Evolutionary conservation across 495 filamentous ascomycete genomes (phyloP), one percentile per base, ranked within the genome.

Genomic region (Trichocladium antarcticum): DNA sequence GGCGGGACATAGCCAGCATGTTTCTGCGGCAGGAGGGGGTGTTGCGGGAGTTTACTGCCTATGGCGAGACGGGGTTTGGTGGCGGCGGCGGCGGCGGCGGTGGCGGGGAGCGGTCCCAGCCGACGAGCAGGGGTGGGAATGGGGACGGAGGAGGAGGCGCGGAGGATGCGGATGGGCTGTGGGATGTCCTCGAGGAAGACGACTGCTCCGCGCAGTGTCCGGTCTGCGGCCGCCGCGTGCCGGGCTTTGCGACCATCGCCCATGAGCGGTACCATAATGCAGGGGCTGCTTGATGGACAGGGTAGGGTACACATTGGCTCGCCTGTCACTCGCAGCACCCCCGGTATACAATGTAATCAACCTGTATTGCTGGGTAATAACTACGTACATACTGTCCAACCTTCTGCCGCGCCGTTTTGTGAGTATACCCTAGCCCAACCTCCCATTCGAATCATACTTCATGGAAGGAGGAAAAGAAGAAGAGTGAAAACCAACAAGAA

Each of bases 231-330:
- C 74, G 75, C 14, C 53, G 65, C 5, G 80, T 92, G 47, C 87
- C 87, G 0, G 51, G 67, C 11, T 92, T 89, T 66, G 87, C 87
- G 6, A 73, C 81, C 58, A 53, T 71, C 16, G 87, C 87, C 3
- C 87, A 94, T 64, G 66, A 74, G 51, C 69, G 83, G 43, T 94
- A 80, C 56, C 87, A 94, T 67, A 57, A 54, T 21, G 50, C 74
- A n/a, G n/a, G n/a, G n/a, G n/a, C n/a, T n/a, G n/a, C n/a, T n/a
- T n/a, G n/a, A n/a, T n/a, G n/a, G n/a, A n/a, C n/a, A n/a, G n/a
- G n/a, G n/a, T n/a, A n/a, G n/a, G n/a, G n/a, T n/a, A n/a, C n/a
- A n/a, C n/a, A n/a, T n/a, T n/a, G n/a, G n/a, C n/a, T n/a, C n/a
- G n/a, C n/a, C n/a, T n/a, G n/a, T n/a, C n/a, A n/a, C n/a, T n/a